Base-by-base conservation (phyloP, 441 rosid genomes). In the Raphanus hybrid region DNA sequence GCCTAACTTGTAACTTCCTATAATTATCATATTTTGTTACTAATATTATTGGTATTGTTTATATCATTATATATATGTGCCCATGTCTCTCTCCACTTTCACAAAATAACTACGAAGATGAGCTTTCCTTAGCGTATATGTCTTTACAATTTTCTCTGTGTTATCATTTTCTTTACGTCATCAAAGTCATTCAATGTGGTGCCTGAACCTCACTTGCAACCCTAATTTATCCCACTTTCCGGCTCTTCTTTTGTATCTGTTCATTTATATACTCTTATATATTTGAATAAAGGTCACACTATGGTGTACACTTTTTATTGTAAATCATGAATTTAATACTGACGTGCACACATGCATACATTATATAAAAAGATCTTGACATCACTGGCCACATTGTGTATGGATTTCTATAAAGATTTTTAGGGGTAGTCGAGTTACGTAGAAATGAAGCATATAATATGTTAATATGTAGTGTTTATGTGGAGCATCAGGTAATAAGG, bases 331-430 rank as follows among this genome's bases (percentile, higher is more conserved):
- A 6, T 67, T 73, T 61, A 78, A 73, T 69, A 68, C 82, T 73
- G 78, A 73, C 78, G 69, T 79, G 82, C 82, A 78, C 78, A 78
- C 78, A 72, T 50, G 81, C 73, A 67, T 72, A 73, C 78, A 52
- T 27, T 68, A 73, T 78, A 59, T 63, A 75, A 69, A 79, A 3
- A 29, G 34, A 29, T 29, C 34, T 5, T 79, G 78, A 79, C 78
- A 74, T 64, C 67, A 63, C 55, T 69, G 64, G 71, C 15, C 71
- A 74, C 54, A 74, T 9, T 69, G 27, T 68, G 55, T 57, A 74
- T 78, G 78, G 69, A 62, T 5, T 23, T 35, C 8, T 11, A 60
- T 66, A 66, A 15, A 66, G 3, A 9, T 52, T 52, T 52, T 6
- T 50, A 50, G 14, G 18, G 58, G 20, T 1, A 14, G 58, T 52